Evolutionary conservation across 1,284 basidiomycete species (phyloP).

Genomic region (Sparassis latifolia): DNA sequence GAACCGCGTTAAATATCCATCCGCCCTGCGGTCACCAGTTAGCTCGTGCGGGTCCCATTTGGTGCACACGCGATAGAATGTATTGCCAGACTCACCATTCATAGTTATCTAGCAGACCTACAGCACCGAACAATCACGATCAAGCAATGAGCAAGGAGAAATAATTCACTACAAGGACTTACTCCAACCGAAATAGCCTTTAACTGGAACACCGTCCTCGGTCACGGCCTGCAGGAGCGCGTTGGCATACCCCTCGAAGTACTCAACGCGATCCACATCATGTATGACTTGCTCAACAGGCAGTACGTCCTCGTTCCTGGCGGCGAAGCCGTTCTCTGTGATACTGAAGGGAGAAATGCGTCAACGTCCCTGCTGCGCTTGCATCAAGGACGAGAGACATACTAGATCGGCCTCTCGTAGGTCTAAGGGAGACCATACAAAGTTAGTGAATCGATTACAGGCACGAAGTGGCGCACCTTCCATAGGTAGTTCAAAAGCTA

Average conservation of each 20-base stretch:
- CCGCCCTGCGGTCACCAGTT: constrained; percentile 32
- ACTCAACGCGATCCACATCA: constrained; percentile 60
- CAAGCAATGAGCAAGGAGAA: background rate
- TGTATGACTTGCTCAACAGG: constrained; percentile 48
- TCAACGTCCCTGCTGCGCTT: background rate
- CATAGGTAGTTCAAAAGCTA: constrained; percentile 35
- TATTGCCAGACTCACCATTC: constrained; percentile 43
- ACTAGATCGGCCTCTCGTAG: constrained; percentile 65
- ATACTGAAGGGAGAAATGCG: constrained; percentile 31
- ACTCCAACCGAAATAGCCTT: constrained; percentile 73
- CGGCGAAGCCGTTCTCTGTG: constrained; percentile 70
- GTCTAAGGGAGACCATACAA: constrained; percentile 27
- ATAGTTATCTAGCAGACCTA: constrained; percentile 66
- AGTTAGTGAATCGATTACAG: background rate
- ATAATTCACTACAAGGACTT: constrained; percentile 9
- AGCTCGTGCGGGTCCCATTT: too few species aligned
- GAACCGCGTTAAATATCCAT: constrained; percentile 58
- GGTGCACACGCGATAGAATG: background rate
- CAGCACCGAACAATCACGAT: background rate
- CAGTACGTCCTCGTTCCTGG: constrained; percentile 55
- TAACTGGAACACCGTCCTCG: constrained; percentile 59
- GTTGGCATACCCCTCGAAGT: constrained; percentile 58
- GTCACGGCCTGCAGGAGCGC: constrained; percentile 52
- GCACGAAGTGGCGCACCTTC: constrained; percentile 34
- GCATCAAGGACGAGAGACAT: constrained; percentile 10